A percentile compares a stretch with the other conserved stretches of the same genome.
These are phyloP conservation scores for Angomonas desouzai DNA, from an alignment of 208 protist genomes.

Conservation along the genomic window DNA sequence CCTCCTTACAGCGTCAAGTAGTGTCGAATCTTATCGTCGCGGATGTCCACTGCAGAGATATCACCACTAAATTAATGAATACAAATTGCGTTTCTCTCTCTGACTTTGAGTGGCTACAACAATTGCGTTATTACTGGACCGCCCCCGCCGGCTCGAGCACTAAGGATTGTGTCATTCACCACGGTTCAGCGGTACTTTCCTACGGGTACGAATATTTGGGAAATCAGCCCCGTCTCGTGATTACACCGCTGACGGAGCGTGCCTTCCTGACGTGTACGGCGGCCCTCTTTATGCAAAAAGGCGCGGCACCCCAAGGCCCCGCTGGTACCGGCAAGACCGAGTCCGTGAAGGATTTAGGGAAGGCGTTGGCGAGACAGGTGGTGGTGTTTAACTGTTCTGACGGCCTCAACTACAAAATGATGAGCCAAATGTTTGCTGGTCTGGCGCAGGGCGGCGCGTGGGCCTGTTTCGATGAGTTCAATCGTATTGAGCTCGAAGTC, in stretches of 20 bases:
- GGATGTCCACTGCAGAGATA: slow-evolving; percentile 94
- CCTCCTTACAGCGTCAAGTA: slow-evolving; percentile 76
- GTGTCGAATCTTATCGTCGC: slow-evolving; percentile 93
- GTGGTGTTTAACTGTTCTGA: slow-evolving; percentile 96
- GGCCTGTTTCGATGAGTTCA: slow-evolving; percentile 96
- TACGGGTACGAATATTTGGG: slow-evolving; percentile 97
- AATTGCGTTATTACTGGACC: slow-evolving; percentile 93
- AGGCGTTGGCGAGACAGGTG: slow-evolving; percentile 85
- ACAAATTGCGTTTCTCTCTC: slow-evolving; percentile 36
- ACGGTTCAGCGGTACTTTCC: slow-evolving; percentile 75
- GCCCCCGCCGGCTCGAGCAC: slow-evolving; percentile 20
- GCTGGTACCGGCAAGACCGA: slow-evolving; percentile 97
- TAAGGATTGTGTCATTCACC: slow-evolving; percentile 78
- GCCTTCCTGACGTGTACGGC: slow-evolving; percentile 91
- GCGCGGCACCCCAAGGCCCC: slow-evolving; percentile 91
- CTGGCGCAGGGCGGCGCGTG: slow-evolving; percentile 90
- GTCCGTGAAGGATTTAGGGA: slow-evolving; percentile 94
- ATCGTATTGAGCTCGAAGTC: slow-evolving; percentile 93
- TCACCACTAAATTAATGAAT: slow-evolving; percentile 67
- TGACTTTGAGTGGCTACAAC: slow-evolving; percentile 93
- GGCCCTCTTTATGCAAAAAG: slow-evolving; percentile 89
- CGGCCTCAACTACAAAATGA: slow-evolving; percentile 94
- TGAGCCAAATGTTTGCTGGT: slow-evolving; percentile 95
- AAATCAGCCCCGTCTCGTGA: slow-evolving; percentile 92
- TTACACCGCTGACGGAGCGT: slow-evolving; percentile 96